Percentiles rank a stretch among this genome's conserved stretches.
phyloP scores from a whole-genome alignment of 1,284 basidiomycete genomes.

The Neonothopanus nambi region DNA sequence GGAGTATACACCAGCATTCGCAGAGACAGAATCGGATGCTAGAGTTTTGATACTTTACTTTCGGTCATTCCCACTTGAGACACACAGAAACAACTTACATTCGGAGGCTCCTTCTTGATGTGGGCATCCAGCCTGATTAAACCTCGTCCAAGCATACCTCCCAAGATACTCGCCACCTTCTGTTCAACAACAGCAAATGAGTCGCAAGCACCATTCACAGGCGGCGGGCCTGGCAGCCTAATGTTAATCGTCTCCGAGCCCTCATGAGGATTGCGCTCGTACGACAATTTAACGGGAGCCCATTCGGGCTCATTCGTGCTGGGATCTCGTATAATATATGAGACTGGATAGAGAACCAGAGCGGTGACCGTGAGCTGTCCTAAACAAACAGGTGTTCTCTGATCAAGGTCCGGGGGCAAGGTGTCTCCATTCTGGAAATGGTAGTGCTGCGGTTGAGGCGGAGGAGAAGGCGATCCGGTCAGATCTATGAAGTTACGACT shows the following conservation, averaged over 20 bases:
- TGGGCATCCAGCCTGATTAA: slow-evolving; percentile 84
- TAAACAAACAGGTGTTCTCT: slow-evolving; percentile 84
- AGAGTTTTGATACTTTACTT: slow-evolving; percentile 17
- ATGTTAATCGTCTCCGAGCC: slow-evolving; percentile 83
- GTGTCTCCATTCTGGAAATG: slow-evolving; percentile 20
- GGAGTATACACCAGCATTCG: slow-evolving; percentile 91
- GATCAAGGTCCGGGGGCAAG: slow-evolving; percentile 57
- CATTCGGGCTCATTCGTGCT: slow-evolving; percentile 59
- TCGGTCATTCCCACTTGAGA: no score
- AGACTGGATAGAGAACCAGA: slow-evolving; percentile 83
- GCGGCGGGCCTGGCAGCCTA: slow-evolving; percentile 58
- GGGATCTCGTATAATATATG: slow-evolving; percentile 59
- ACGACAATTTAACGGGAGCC: slow-evolving; percentile 75
- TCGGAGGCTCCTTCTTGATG: slow-evolving; percentile 60
- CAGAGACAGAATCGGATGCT: slow-evolving; percentile 81
- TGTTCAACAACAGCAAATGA: slow-evolving; percentile 87
- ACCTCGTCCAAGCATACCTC: slow-evolving; percentile 80
- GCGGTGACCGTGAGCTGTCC: slow-evolving; percentile 82
- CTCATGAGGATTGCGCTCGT: slow-evolving; percentile 58
- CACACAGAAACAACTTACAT: slow-evolving; percentile 48
- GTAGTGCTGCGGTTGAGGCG: slow-evolving; percentile 32
- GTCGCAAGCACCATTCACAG: slow-evolving; percentile 57
- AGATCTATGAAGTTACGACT: slow-evolving; percentile 70
- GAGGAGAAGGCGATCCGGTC: slow-evolving; percentile 70
- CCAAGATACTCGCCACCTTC: slow-evolving; percentile 74